A percentile compares a stretch with the other conserved stretches of the same genome.
phyloP scores from a whole-genome alignment of 2,329 filamentous ascomycete genomes.

The Epichloe bromicola region DNA sequence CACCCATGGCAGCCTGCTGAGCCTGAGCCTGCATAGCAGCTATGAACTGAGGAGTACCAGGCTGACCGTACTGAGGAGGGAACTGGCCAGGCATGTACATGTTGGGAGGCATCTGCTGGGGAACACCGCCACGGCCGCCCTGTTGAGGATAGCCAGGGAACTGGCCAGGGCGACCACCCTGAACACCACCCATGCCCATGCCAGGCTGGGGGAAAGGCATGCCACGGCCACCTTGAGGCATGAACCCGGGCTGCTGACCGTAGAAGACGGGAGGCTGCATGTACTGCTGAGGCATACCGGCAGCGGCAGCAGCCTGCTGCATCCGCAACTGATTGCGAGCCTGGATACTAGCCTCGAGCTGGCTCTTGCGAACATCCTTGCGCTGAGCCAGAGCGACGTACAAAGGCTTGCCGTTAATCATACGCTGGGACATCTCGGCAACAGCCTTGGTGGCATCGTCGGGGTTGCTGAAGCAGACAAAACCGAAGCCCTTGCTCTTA shows the following conservation, averaged over 20 bases:
- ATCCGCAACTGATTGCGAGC: conserved; percentile 96
- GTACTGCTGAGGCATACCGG: conserved; percentile 75
- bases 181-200: conserved; percentile 57
- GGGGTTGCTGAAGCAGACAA: conserved; percentile 99
- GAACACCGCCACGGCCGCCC: conserved; percentile 75
- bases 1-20: conserved; percentile 46
- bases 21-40: conserved; percentile 72
- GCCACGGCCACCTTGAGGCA: conserved; percentile 50
- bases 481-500: conserved; percentile 99
- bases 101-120: conserved; percentile 77
- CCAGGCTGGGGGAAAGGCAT: conserved; percentile 53
- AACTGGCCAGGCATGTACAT: conserved; percentile 76
- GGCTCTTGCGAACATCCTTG: conserved; percentile 98
- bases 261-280: conserved; percentile 92
- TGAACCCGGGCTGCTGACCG: conserved; percentile 62
- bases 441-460: conserved; percentile 99
- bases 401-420: conserved; percentile 91
- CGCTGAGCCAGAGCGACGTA: conserved; percentile 97
- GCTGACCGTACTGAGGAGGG: conserved; percentile 69
- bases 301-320: conserved; percentile 89
- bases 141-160: conserved; percentile 79
- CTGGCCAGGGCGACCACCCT: conserved; percentile 72
- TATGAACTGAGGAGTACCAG: conserved; percentile 66
- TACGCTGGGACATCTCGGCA: conserved; percentile 99
- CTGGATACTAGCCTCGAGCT: conserved; percentile 98